These are phyloP conservation scores for Forsythia suspensa DNA, from an alignment of 257 asterid species.

Conservation along the genomic window DNA sequence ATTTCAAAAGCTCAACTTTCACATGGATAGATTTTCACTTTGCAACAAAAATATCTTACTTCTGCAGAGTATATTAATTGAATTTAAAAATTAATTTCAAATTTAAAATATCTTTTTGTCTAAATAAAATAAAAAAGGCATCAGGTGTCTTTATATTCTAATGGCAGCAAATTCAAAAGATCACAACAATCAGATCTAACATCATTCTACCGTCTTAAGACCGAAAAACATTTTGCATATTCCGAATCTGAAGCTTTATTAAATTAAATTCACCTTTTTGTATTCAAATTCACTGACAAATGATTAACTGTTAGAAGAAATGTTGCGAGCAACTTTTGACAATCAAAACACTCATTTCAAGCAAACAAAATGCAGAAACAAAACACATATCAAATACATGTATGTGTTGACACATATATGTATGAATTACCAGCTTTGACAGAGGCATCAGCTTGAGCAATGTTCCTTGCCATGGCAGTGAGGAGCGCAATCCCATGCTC, in stretches of 20 bases:
- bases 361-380: not conserved
- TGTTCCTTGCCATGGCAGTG: constrained; percentile 61
- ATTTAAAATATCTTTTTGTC: not conserved
- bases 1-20: not conserved
- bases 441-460: constrained; percentile 72
- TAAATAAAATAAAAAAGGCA: not conserved
- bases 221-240: not conserved
- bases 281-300: not conserved
- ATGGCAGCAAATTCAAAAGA: not conserved
- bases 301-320: not conserved
- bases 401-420: not conserved
- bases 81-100: not conserved
- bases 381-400: not conserved
- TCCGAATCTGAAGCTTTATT: not conserved
- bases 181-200: not conserved
- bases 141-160: not conserved
- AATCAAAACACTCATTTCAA: not conserved
- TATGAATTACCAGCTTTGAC: constrained; percentile 51
- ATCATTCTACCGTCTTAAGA: not conserved
- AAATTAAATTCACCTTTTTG: not conserved
- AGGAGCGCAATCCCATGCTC: constrained; percentile 72
- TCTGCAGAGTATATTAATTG: not conserved
- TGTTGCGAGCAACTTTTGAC: not conserved
- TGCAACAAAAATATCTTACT: not conserved
- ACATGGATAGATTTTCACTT: not conserved